These are phyloP conservation scores for Podospora pseudopauciseta DNA, from an alignment of 495 filamentous ascomycete genomes.

Conservation along the genomic window DNA sequence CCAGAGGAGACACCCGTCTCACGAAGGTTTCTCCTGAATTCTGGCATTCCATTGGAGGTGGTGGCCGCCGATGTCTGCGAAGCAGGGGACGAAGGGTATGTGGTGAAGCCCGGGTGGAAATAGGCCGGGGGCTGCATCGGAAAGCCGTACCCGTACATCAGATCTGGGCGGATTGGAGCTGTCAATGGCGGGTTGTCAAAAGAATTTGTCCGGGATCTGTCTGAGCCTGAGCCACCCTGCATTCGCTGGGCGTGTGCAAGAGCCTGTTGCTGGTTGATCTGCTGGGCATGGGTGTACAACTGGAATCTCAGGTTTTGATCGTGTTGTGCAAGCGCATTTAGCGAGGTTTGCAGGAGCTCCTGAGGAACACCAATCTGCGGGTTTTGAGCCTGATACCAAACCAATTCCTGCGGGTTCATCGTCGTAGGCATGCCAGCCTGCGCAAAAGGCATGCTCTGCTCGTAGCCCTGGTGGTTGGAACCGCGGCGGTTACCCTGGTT, in stretches of 20 bases:
- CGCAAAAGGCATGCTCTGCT: constrained; percentile 28
- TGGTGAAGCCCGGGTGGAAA: constrained; percentile 36
- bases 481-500: constrained; percentile 39
- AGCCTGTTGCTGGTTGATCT: constrained; percentile 42
- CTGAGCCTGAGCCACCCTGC: constrained; percentile 37
- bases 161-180: constrained; percentile 49
- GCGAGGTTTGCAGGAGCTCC: constrained; percentile 41
- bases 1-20: constrained; percentile 39
- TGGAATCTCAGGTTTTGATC: constrained; percentile 43
- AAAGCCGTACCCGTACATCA: constrained; percentile 37
- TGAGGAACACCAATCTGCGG: constrained; percentile 38
- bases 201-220: constrained; percentile 52
- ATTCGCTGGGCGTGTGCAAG: constrained; percentile 45
- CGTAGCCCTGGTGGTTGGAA: constrained; percentile 39
- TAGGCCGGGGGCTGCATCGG: constrained; percentile 26
- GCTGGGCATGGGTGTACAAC: constrained; percentile 47
- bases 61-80: constrained; percentile 36
- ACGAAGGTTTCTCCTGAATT: constrained; percentile 48
- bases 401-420: constrained; percentile 36
- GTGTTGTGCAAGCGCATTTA: constrained; percentile 37
- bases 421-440: constrained; percentile 20
- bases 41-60: constrained; percentile 34
- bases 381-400: constrained; percentile 40
- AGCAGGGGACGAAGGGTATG: constrained; percentile 48
- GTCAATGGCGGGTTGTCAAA: constrained; percentile 51